Conservation (phyloP, 768 basidiomycete species). For the Termitomyces sp. region DNA sequence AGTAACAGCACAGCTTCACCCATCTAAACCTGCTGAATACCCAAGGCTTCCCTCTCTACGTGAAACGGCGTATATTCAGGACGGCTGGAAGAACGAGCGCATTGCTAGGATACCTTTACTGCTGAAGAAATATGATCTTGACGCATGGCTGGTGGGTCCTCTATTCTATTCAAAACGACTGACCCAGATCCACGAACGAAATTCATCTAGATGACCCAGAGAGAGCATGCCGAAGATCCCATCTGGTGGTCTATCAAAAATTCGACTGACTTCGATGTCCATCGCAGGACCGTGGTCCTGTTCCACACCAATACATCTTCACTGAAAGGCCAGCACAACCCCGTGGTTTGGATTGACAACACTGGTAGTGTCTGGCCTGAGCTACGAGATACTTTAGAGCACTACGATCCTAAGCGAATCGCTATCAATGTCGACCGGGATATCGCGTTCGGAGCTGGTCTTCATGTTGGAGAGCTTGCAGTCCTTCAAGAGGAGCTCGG, state of each 20-base stretch:
- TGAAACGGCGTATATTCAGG: slow-evolving; percentile 33
- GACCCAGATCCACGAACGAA: slow-evolving; percentile 15
- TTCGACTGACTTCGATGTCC: slow-evolving; percentile 42
- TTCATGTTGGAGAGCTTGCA: slow-evolving; percentile 43
- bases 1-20: slow-evolving; percentile 19
- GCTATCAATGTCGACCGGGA: slow-evolving; percentile 41
- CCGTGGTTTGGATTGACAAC: slow-evolving; percentile 44
- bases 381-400: slow-evolving; percentile 30
- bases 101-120: slow-evolving; percentile 36
- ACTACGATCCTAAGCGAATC: slow-evolving; percentile 34
- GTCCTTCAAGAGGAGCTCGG: slow-evolving; percentile 33
- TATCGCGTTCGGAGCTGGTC: slow-evolving; percentile 44
- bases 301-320: slow-evolving; percentile 41
- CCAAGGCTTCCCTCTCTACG: slow-evolving; percentile 32
- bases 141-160: slow-evolving; percentile 30
- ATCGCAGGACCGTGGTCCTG: slow-evolving; percentile 43
- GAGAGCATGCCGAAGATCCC: slow-evolving; percentile 52
- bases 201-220: slow-evolving; percentile 33
- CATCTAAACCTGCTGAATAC: slow-evolving; percentile 28
- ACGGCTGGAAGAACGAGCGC: slow-evolving; percentile 36
- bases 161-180: not conserved
- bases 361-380: slow-evolving; percentile 44
- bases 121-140: slow-evolving; percentile 36
- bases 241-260: slow-evolving; percentile 48
- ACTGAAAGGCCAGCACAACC: slow-evolving; percentile 32